Evolutionary conservation across 2,329 filamentous ascomycete genomes (phyloP).

Genomic region (Ascochyta rabiei): DNA sequence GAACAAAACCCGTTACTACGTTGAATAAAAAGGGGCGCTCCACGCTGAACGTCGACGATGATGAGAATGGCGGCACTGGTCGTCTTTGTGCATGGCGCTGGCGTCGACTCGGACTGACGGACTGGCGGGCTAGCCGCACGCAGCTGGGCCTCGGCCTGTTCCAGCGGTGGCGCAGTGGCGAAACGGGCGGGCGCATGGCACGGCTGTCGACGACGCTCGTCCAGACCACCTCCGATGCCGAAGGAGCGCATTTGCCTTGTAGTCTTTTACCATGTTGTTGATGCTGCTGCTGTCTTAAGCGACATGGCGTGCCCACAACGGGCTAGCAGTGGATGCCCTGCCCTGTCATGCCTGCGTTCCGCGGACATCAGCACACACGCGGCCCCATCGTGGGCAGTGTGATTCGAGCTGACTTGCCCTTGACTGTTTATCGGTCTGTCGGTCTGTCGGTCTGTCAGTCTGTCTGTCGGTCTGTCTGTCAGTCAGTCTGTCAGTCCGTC

Average conservation of each 20-base stretch:
- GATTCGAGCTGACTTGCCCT: not conserved
- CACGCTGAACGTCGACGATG: too few relatives aligned
- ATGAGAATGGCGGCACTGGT: too few relatives aligned
- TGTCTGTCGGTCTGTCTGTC: not conserved
- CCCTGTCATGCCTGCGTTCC: not conserved
- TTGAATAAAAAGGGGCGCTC: too few relatives aligned
- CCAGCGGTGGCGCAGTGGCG: not conserved
- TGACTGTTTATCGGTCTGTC: slow-evolving; percentile 6
- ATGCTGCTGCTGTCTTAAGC: slow-evolving; percentile 8
- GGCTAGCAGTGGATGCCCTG: not conserved
- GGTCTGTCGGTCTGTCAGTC: not conserved
- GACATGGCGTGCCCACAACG: slow-evolving; percentile 2
- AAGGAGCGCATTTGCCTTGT: slow-evolving; percentile 12
- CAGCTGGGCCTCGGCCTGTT: not conserved
- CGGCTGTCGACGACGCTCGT: not conserved
- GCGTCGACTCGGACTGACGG: not conserved
- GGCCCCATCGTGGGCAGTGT: slow-evolving; percentile 4
- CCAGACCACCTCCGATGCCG: slow-evolving; percentile 15
- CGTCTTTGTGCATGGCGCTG: not conserved
- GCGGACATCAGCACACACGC: slow-evolving; percentile 12
- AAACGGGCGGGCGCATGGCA: slow-evolving; percentile 4
- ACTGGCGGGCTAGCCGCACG: not conserved
- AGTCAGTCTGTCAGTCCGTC: not conserved
- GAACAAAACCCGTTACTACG: too few relatives aligned
- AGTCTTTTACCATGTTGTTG: slow-evolving; percentile 6